These are phyloP conservation scores for Macrophomina phaseolina DNA, from an alignment of 2,329 filamentous ascomycete species.

Conservation along the genomic window DNA sequence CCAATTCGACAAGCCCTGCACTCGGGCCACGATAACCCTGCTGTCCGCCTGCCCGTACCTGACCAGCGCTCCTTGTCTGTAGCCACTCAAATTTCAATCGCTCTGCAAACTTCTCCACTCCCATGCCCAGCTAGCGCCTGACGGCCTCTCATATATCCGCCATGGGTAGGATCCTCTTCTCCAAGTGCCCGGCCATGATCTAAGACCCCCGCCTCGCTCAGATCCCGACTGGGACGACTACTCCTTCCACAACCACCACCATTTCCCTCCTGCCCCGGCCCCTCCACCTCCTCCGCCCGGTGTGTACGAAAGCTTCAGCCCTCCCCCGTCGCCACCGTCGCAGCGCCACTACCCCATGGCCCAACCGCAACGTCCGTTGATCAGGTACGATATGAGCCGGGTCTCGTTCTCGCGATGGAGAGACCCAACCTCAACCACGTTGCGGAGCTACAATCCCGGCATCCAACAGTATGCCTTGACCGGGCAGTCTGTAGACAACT, in stretches of 20 bases:
- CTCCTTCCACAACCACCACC: neutral
- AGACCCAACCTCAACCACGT: neutral
- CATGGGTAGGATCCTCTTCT: conserved; percentile 12
- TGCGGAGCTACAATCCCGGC: neutral
- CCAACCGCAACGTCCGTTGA: neutral
- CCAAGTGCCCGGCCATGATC: conserved; percentile 1
- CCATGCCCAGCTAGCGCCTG: conserved; percentile 7
- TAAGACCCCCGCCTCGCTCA: conserved; percentile 19
- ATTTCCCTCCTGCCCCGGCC: neutral
- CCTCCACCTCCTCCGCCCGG: neutral
- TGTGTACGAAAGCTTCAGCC: neutral
- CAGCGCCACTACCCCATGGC: conserved; percentile 2
- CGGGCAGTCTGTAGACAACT: neutral
- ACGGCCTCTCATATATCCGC: conserved; percentile 12
- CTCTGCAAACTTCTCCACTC: neutral
- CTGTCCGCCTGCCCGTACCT: conserved; percentile 4
- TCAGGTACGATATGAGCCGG: neutral
- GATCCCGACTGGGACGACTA: conserved; percentile 5
- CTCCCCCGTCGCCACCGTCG: conserved; percentile 8
- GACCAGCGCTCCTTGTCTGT: conserved; percentile 3
- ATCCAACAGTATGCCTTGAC: neutral
- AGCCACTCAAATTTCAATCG: conserved; percentile 5
- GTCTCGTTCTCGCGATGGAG: conserved; percentile 1
- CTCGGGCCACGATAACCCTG: conserved; percentile 21
- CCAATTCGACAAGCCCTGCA: neutral